Base-by-base conservation (phyloP, 352 stramenopile species). In the Phytophthora crassamura region DNA sequence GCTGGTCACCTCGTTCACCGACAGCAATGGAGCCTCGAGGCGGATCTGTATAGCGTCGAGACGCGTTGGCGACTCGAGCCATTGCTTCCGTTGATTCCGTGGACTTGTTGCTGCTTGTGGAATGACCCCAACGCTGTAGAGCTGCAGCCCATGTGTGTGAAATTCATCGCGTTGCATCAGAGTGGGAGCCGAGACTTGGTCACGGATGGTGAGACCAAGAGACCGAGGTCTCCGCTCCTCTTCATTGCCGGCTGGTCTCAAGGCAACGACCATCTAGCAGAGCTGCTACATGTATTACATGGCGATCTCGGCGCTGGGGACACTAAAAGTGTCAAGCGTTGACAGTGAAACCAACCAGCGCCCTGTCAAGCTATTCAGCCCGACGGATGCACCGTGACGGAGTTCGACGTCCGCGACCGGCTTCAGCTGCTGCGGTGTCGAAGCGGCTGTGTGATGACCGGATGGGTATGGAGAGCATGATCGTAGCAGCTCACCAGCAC, bases 401-500 rank as follows among this genome's bases (percentile, higher is more conserved):
- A 47, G 34, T 33, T 7, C 40, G 40, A 12, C 54, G 39, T 51
- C 34, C 34, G 9, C 32, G 60, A 53, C 60, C 60, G 10, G 43
- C 60, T 16, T 64, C 60, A 20, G 60, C 60, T 41, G 52, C 15
- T 16, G 58, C 7, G 14, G n/a, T 64, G 20, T 7, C 46, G 14
- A 47, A 64, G 36, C 41, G 32, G 7, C 35, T 49, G 41, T 16
- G 28, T 2, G 40, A 43, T 43, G 45, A 15, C 7, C 59, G 60
- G 20, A 33, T 18, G 34, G 9, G 28, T 35, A 62, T 72, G 15
- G 71, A 80, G 50, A 61, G 8, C 22, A 78, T 76, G 74, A 62
- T 79, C 40, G 54, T 70, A 28, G 62, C 74, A 20, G 67, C 66
- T 1, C 66, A 81, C 18, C 42, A 67, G 4, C 69, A 78, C 20